phyloP scores from a whole-genome alignment of 495 filamentous ascomycete genomes.

The Saxispiralis lemnorum region DNA sequence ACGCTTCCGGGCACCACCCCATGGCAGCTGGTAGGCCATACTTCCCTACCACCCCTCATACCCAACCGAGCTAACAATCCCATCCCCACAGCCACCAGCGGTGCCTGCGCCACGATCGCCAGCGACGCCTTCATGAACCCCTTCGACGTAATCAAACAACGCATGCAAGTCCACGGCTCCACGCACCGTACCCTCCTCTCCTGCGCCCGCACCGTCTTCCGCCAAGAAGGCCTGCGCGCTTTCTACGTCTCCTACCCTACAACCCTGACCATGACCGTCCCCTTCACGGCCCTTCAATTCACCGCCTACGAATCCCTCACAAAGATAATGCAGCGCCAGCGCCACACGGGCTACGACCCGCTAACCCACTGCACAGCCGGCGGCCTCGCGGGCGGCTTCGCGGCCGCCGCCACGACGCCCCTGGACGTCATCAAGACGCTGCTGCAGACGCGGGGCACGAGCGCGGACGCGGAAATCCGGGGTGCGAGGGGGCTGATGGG shows the following conservation, averaged over 20 bases:
- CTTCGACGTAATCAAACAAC: constrained; percentile 98
- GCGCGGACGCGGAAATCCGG: constrained; percentile 63
- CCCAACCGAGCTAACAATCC: not conserved
- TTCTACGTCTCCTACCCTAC: constrained; percentile 99
- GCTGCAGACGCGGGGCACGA: constrained; percentile 76
- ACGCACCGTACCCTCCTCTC: constrained; percentile 65
- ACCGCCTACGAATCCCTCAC: constrained; percentile 93
- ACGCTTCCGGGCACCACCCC: constrained; percentile 77
- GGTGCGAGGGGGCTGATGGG: constrained; percentile 67
- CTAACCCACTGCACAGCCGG: constrained; percentile 82
- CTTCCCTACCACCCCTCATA: not conserved
- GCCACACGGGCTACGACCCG: constrained; percentile 49
- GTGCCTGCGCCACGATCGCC: constrained; percentile 85
- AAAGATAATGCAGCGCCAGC: constrained; percentile 42
- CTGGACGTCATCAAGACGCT: constrained; percentile 97
- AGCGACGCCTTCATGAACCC: constrained; percentile 99
- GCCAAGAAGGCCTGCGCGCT: constrained; percentile 67
- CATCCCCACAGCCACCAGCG: constrained; percentile 52
- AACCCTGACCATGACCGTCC: constrained; percentile 94
- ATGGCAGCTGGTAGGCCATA: constrained; percentile 59
- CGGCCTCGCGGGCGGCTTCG: constrained; percentile 80
- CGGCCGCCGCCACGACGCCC: constrained; percentile 83
- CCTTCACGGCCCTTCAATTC: constrained; percentile 91
- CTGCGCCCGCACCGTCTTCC: constrained; percentile 75
- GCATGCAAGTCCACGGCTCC: constrained; percentile 97